Evolutionary conservation across 2,329 filamentous ascomycete genomes (phyloP).

Genomic region (Leptosphaerulina australis): DNA sequence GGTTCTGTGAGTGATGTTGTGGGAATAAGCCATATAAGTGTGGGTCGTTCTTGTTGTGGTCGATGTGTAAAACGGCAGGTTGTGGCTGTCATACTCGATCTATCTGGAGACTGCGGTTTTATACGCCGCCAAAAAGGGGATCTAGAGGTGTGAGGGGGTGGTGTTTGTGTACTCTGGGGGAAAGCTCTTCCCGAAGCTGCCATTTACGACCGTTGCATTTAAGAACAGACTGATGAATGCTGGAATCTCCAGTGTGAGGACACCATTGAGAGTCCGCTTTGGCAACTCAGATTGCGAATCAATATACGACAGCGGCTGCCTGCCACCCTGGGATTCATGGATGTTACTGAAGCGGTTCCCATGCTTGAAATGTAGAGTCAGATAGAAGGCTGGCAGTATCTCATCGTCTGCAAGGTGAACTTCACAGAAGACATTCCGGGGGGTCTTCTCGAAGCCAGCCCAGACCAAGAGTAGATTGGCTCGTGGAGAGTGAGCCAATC

Average conservation of each 20-base stretch:
- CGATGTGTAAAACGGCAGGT: slow-evolving; percentile 57
- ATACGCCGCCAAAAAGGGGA: slow-evolving; percentile 51
- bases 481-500: slow-evolving; percentile 62
- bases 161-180: slow-evolving; percentile 52
- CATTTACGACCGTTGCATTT: slow-evolving; percentile 53
- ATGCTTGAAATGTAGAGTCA: slow-evolving; percentile 59
- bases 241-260: slow-evolving; percentile 61
- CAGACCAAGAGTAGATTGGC: slow-evolving; percentile 60
- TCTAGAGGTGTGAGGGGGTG: slow-evolving; percentile 57
- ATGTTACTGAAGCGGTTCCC: slow-evolving; percentile 64
- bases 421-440: slow-evolving; percentile 56
- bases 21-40: slow-evolving; percentile 55
- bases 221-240: slow-evolving; percentile 52
- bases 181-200: slow-evolving; percentile 55
- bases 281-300: slow-evolving; percentile 56
- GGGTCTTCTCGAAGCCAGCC: slow-evolving; percentile 59
- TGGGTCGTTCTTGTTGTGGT: slow-evolving; percentile 60
- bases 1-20: slow-evolving; percentile 52
- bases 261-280: slow-evolving; percentile 56
- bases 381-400: slow-evolving; percentile 56
- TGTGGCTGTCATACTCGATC: slow-evolving; percentile 54
- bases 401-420: slow-evolving; percentile 54
- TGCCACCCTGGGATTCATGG: slow-evolving; percentile 57
- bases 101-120: slow-evolving; percentile 55
- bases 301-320: slow-evolving; percentile 55